Conservation (phyloP, 805 yeast species). For the Yarrowia osloensis region DNA sequence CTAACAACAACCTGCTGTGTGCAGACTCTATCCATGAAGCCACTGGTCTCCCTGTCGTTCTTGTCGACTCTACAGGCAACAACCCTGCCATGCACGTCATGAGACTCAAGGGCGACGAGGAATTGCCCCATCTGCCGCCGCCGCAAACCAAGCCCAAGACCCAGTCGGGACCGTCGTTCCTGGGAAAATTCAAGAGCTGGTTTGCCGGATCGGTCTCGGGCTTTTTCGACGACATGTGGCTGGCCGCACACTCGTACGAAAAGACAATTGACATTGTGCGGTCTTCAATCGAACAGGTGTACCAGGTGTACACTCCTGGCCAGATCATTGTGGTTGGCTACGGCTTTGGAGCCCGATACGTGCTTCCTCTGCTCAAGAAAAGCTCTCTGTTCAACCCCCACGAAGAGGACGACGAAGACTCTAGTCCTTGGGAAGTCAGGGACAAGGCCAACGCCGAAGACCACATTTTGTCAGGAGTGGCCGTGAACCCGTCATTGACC, state of each 20-base stretch:
- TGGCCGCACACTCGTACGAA: slow-evolving; percentile 42
- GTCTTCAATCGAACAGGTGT: slow-evolving; percentile 39
- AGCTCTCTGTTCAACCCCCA: slow-evolving; percentile 13
- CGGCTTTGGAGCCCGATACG: slow-evolving; percentile 43
- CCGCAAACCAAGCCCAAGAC: slow-evolving; percentile 11
- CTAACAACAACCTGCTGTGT: slow-evolving; percentile 38
- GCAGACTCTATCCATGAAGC: slow-evolving; percentile 40
- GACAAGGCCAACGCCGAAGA: slow-evolving; percentile 34
- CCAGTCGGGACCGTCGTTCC: slow-evolving; percentile 20
- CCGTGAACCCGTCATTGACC: slow-evolving; percentile 41
- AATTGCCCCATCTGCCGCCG: slow-evolving; percentile 15
- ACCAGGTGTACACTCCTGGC: slow-evolving; percentile 39
- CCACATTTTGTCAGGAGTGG: slow-evolving; percentile 39
- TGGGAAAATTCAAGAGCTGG: slow-evolving; percentile 36
- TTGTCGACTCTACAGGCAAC: slow-evolving; percentile 41
- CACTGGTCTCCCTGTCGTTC: slow-evolving; percentile 40
- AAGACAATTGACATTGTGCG: slow-evolving; percentile 38
- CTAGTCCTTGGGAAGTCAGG: slow-evolving; percentile 32
- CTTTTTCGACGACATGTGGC: slow-evolving; percentile 44
- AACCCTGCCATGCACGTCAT: slow-evolving; percentile 25
- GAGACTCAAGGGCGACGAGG: slow-evolving; percentile 24
- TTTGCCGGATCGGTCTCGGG: slow-evolving; percentile 40
- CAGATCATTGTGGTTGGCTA: slow-evolving; percentile 41
- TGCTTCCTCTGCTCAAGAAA: slow-evolving; percentile 38
- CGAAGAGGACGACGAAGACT: slow-evolving; percentile 36